Evolutionary conservation across 768 basidiomycete genomes (phyloP), one percentile per base, ranked within the genome.

Genomic region (Daedaleopsis sinensis): DNA sequence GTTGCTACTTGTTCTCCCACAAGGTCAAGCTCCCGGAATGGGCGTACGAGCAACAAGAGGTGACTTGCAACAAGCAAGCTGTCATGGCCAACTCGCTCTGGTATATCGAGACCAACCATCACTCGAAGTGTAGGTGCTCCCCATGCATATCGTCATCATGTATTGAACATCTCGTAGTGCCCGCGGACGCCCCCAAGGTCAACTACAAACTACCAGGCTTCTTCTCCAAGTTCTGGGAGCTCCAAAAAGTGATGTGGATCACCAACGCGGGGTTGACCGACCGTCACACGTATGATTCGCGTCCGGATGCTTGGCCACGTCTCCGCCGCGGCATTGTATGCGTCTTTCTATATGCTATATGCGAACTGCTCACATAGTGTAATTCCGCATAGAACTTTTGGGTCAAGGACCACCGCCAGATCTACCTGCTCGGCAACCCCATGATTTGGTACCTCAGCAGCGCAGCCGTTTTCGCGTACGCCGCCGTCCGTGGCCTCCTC

Each of bases 41-140:
- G 97, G 97, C 87, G 0, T 99, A 83, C 67, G 97, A 98, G 71
- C 97, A 99, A 74, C 97, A 99, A 73, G 97, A 99, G 71, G 97
- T 99, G 54, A 98, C 97, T 0, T 99, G 97, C 75, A 99, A 99
- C 77, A 98, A 95, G 82, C 96, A 98, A 68, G 96, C 97, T 13
- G 90, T 90, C 24, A 83, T 78, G 73, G 83, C 81, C 2, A 98
- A 98, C 74, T 95, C 94, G 35, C 71, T 98, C 62, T 98, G 97
- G 97, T 94, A 84, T 68, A 78, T 98, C 44, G 97, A 99, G 79
- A 97, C 94, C 1, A 84, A 91, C 51, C 79, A 69, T 27, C 94
- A 98, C 71, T 80, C 85, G 0, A 79, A 82, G 52, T 73, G 90
- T 96, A 71, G 69, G 92, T 83, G 43, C 19, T 18, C 21, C 10